Conservation (phyloP, 2,329 filamentous ascomycete species). For the Penicillium aurantiogriseum region DNA sequence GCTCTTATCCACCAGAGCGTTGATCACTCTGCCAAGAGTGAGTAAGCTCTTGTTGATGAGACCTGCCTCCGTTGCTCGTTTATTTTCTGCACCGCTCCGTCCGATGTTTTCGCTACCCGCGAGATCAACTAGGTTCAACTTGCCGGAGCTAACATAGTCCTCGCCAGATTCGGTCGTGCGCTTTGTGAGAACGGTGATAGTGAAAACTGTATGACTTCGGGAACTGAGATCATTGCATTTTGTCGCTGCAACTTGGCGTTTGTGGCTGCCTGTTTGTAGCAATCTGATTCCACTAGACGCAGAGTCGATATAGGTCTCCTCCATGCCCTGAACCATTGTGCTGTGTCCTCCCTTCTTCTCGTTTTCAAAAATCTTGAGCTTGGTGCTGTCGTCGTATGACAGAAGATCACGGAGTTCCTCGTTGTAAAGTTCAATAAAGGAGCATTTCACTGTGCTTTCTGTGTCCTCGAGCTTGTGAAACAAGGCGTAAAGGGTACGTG, state of each 20-base stretch:
- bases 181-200: constrained; percentile 88
- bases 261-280: constrained; percentile 83
- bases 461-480: constrained; percentile 81
- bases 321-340: constrained; percentile 95
- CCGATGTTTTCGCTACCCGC: constrained; percentile 98
- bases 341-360: constrained; percentile 73
- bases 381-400: constrained; percentile 73
- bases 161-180: constrained; percentile 77
- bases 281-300: constrained; percentile 84
- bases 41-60: constrained; percentile 97
- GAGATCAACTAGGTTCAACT: constrained; percentile 93
- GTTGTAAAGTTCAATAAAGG: constrained; percentile 98
- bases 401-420: constrained; percentile 92
- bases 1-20: constrained; percentile 86
- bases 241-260: constrained; percentile 97
- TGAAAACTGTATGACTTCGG: constrained; percentile 95
- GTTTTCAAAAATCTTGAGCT: constrained; percentile 95
- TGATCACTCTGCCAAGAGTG: constrained; percentile 93
- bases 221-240: constrained; percentile 99
- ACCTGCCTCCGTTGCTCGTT: constrained; percentile 90
- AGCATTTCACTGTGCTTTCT: constrained; percentile 92
- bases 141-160: constrained; percentile 85
- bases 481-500: constrained; percentile 79
- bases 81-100: constrained; percentile 95
- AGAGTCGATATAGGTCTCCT: constrained; percentile 86